phyloP scores from a whole-genome alignment of 2,329 filamentous ascomycete species.

The Alternaria postmessia region DNA sequence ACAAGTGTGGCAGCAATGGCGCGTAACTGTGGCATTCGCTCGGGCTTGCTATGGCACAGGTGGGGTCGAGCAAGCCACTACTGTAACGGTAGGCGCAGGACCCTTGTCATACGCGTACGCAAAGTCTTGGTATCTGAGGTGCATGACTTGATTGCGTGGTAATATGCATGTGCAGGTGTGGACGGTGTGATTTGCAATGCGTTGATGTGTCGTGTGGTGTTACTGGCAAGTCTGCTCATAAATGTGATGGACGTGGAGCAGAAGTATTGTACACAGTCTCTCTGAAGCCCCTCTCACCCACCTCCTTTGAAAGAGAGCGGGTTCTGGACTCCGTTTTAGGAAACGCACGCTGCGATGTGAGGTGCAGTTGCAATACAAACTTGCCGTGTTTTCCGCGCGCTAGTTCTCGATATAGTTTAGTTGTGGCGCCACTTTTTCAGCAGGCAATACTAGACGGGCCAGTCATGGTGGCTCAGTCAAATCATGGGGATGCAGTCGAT shows the following conservation, averaged over 20 bases:
- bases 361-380: slow-evolving; percentile 18
- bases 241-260: background rate
- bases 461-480: slow-evolving; percentile 16
- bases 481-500: background rate
- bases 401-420: slow-evolving; percentile 2
- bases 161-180: background rate
- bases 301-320: background rate
- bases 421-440: slow-evolving; percentile 21
- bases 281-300: background rate
- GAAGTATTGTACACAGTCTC: background rate
- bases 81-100: slow-evolving; percentile 17
- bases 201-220: background rate
- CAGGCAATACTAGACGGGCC: slow-evolving; percentile 13
- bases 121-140: slow-evolving; percentile 30
- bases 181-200: background rate
- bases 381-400: slow-evolving; percentile 24
- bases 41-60: slow-evolving; percentile 7
- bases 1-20: slow-evolving; percentile 23
- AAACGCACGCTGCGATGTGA: slow-evolving; percentile 10
- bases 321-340: background rate
- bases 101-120: slow-evolving; percentile 27
- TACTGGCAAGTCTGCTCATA: background rate
- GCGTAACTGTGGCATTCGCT: slow-evolving; percentile 11
- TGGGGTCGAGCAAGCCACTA: slow-evolving; percentile 20
- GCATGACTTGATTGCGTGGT: slow-evolving; percentile 20